Percentiles rank a stretch among this genome's conserved stretches.
These are phyloP conservation scores for Maudiozyma turicensis DNA, from an alignment of 805 yeast species.

Conservation along the genomic window DNA sequence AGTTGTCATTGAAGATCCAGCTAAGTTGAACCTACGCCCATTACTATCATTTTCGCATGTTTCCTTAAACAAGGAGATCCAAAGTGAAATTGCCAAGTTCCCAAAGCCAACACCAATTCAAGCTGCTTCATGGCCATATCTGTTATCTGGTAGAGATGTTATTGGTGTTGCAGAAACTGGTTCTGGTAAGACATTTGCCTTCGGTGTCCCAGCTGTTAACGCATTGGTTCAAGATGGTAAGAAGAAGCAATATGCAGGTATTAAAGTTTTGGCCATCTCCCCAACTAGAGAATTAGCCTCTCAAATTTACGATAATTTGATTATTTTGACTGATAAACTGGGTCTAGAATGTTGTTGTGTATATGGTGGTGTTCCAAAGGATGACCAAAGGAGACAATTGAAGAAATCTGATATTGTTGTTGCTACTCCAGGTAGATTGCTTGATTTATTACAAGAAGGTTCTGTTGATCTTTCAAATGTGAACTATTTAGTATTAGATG, in stretches of 20 bases:
- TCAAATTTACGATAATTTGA: constrained; percentile 81
- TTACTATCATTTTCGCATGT: constrained; percentile 58
- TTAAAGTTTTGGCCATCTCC: constrained; percentile 75
- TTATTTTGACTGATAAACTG: constrained; percentile 47
- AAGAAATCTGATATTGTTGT: constrained; percentile 67
- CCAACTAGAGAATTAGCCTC: constrained; percentile 97
- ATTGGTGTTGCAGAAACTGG: constrained; percentile 98
- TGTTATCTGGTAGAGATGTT: constrained; percentile 70
- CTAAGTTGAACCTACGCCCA: constrained; percentile 48
- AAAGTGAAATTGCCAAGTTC: constrained; percentile 55
- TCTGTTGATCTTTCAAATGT: constrained; percentile 59
- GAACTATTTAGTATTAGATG: constrained; percentile 81
- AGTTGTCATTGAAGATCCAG: constrained; percentile 68
- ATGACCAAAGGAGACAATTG: constrained; percentile 70
- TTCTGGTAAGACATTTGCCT: constrained; percentile 94
- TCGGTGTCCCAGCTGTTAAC: constrained; percentile 93
- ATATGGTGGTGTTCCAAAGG: constrained; percentile 97
- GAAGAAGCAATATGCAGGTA: constrained; percentile 32
- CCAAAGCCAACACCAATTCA: constrained; percentile 94
- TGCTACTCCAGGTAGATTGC: constrained; percentile 96
- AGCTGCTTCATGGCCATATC: constrained; percentile 88
- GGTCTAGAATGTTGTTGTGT: constrained; percentile 69
- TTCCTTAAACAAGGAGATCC: constrained; percentile 45
- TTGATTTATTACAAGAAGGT: constrained; percentile 86
- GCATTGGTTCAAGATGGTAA: constrained; percentile 37